A percentile compares a stretch with the other conserved stretches of the same genome.
phyloP scores from a whole-genome alignment of 192 early-diverging fungal genomes.

The Coemansia interrupta region DNA sequence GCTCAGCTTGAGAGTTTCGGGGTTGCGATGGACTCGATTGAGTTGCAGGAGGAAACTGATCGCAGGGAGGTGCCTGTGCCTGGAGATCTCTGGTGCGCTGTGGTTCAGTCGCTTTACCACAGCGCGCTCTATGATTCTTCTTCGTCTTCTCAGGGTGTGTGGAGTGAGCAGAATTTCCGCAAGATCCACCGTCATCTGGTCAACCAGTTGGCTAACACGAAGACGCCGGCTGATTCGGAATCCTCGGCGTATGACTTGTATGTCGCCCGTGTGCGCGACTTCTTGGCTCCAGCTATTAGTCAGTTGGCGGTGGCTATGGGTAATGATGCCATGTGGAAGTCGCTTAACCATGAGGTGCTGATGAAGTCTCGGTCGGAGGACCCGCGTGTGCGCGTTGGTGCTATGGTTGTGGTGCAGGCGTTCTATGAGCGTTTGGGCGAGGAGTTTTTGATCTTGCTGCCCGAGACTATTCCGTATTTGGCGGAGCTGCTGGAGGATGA shows the following conservation, averaged over 20 bases:
- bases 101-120: slow-evolving; percentile 66
- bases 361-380: slow-evolving; percentile 72
- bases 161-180: slow-evolving; percentile 71
- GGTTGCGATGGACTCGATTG: slow-evolving; percentile 21
- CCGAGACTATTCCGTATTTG: slow-evolving; percentile 91
- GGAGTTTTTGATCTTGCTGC: slow-evolving; percentile 85
- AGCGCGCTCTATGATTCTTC: slow-evolving; percentile 59
- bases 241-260: slow-evolving; percentile 40
- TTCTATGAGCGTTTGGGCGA: slow-evolving; percentile 89
- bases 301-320: slow-evolving; percentile 75
- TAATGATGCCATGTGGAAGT: slow-evolving; percentile 84
- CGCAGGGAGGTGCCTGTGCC: slow-evolving; percentile 42
- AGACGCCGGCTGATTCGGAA: slow-evolving; percentile 6
- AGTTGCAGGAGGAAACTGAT: slow-evolving; percentile 44
- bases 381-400: slow-evolving; percentile 65
- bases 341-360: slow-evolving; percentile 77
- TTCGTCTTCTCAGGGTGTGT: slow-evolving; percentile 46
- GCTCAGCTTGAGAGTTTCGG: slow-evolving; percentile 56
- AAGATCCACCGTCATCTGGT: slow-evolving; percentile 70
- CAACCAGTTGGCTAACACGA: slow-evolving; percentile 68
- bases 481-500: slow-evolving; percentile 96
- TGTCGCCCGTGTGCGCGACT: slow-evolving; percentile 55
- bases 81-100: slow-evolving; percentile 67
- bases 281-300: slow-evolving; percentile 73
- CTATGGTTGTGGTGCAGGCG: slow-evolving; percentile 68